Base-by-base conservation (phyloP, 768 basidiomycete species). In the Agrocybe pediades region DNA sequence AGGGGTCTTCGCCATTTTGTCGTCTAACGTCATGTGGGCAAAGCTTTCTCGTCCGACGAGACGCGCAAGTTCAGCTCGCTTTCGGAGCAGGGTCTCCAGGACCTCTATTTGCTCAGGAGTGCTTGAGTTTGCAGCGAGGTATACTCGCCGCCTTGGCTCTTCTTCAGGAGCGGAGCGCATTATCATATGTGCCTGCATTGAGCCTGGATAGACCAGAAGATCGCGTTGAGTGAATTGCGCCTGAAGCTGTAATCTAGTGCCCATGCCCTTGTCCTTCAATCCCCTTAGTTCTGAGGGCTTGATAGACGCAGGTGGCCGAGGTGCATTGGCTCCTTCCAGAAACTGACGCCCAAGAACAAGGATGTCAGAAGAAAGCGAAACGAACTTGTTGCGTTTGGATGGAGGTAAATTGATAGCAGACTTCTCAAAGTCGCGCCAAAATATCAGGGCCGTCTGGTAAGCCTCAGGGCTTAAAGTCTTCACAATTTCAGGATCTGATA, bases 1-100 rank as follows among this genome's bases (percentile, higher is more conserved):
- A 48, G 96, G 95, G 26, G 85, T 89, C 69, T 90, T 93, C 1
- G 95, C 96, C 97, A 99, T 99, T 74, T 97, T 99, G 70, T 98
- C 95, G 25, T 82, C 82, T 17, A 98, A 77, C 0, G 86, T 83
- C 81, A 97, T 90, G 55, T 92, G 85, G 0, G 87, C 94, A 74
- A 84, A 98, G 59, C 89, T 96, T 33, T 86, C 78, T 62, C 85
- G 84, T 9, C 96, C 96, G 30, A 97, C 87, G 15, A 98, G 73
- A 19, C 75, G 81, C 2, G 97, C 94, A 6, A 98, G 76, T 62
- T 95, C 84, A 4, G 86, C 92, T 24, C 97, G 82, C 41, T 86
- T 85, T 27, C 78, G 75, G 25, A 99, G 73, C 46, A 99, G 74
- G 9, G 71, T 70, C 56, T 98, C 96, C 42, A 99, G 69, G 4